Evolutionary conservation across 495 filamentous ascomycete species (phyloP), one percentile per base, ranked within the genome.

Genomic region (Evernia prunastri): DNA sequence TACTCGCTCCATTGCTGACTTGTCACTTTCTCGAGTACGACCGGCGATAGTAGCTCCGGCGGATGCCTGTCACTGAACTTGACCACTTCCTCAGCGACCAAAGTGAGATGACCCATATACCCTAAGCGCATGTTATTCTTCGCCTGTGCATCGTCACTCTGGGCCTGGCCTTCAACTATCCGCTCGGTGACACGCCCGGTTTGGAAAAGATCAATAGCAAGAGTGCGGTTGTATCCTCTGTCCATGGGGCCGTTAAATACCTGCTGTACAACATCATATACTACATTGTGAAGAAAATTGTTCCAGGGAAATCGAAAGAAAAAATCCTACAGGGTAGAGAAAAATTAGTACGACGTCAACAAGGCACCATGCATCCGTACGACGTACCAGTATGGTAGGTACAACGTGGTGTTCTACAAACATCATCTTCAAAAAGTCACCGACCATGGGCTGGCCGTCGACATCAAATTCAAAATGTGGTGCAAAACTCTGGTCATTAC

Each of bases 281-380:
- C 94, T 51, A 99, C 94, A 76, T 99, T 99, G 74, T 99, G 94
- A 29, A 99, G 84, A 72, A 99, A 99, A 74, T 99, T 99, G 72
- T 99, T 99, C 94, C 94, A 99, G 6, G 94, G 95, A 74, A 97
- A 97, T 60, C 86, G 87, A 81, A 97, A 99, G 79, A 99, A 99
- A 78, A 98, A 97, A 62, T 88, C 87, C 89, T 91, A 64, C 3
- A 70, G 56, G 45, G 42, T 49, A 59, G 45, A 56, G n/a, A 42
- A 56, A 35, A 39, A 59, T 43, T 31, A 39, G 45, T 25, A 71
- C 63, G 53, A 17, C 54, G 5, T 59, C 5, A 66, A 23, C 47
- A 35, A 27, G 53, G 23, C 12, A 8, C 63, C 29, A 54, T 45
- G 5, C 51, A 33, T 29, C 7, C 59, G 56, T 20, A 43, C 35